Percentiles rank a stretch among this genome's conserved stretches.
Conservation (phyloP, 805 yeast species). For the Wickerhamiella occidentalis region DNA sequence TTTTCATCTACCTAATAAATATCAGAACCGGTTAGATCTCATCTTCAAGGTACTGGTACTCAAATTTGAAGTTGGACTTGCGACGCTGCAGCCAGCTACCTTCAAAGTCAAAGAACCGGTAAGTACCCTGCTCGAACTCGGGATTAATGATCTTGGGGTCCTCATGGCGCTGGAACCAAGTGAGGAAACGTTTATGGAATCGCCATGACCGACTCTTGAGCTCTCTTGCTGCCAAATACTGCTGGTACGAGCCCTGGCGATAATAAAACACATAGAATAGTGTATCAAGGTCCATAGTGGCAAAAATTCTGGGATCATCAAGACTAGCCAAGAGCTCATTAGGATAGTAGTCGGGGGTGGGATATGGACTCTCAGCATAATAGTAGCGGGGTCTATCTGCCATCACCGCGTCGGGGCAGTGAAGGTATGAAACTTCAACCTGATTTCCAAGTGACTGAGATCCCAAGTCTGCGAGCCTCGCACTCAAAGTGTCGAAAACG, state of each 20-base stretch:
- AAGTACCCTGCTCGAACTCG: conserved; percentile 38
- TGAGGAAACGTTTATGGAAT: conserved; percentile 54
- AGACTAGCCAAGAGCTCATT: conserved; percentile 49
- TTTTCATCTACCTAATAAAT: conserved; percentile 1
- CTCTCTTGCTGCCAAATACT: conserved; percentile 70
- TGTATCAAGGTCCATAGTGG: conserved; percentile 74
- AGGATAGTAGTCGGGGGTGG: conserved; percentile 83
- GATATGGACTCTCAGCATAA: conserved; percentile 70
- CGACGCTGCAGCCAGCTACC: conserved; percentile 53
- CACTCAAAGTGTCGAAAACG: conserved; percentile 29
- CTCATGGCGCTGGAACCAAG: conserved; percentile 70
- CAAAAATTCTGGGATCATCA: conserved; percentile 47
- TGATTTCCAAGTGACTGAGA: conserved; percentile 34
- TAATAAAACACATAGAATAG: conserved; percentile 88
- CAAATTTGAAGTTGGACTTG: conserved; percentile 45
- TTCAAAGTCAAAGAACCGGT: conserved; percentile 80
- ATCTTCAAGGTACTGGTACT: conserved; percentile 34
- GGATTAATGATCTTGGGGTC: conserved; percentile 34
- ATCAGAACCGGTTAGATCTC: conserved; percentile 22
- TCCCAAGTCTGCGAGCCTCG: not conserved
- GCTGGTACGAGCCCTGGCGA: conserved; percentile 59
- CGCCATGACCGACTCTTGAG: conserved; percentile 73
- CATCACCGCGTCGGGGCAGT: conserved; percentile 89
- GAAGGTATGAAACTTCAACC: conserved; percentile 66
- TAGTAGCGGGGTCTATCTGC: conserved; percentile 73